These are phyloP conservation scores for Hsuehochloa calcarea DNA, from an alignment of 176 grass and related monocot species.

Conservation along the genomic window DNA sequence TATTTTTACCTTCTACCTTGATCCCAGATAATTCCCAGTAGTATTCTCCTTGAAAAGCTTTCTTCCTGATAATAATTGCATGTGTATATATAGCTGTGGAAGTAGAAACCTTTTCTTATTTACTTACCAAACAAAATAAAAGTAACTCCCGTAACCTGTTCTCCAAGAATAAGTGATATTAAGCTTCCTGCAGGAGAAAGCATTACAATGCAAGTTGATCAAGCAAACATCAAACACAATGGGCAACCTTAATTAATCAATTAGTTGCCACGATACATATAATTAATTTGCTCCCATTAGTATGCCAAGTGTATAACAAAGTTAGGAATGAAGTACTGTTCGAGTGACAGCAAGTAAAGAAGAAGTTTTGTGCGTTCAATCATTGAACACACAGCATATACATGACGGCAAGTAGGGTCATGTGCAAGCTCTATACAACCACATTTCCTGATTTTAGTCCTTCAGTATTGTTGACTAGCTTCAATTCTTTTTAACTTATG, in stretches of 20 bases:
- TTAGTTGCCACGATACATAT: background rate
- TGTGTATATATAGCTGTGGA: background rate
- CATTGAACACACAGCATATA: conserved; percentile 30
- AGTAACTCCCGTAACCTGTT: background rate
- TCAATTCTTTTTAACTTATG: background rate
- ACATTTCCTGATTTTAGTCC: conserved; percentile 4
- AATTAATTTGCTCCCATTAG: background rate
- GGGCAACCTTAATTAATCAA: background rate
- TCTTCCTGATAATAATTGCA: background rate
- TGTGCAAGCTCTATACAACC: background rate
- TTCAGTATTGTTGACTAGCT: background rate
- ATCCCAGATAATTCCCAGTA: background rate
- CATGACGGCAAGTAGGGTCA: conserved; percentile 1
- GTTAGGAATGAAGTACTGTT: background rate
- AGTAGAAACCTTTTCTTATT: background rate
- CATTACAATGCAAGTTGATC: background rate
- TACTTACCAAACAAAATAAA: background rate
- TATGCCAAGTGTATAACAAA: background rate
- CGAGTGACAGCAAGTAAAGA: conserved; percentile 25
- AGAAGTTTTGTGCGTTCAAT: conserved; percentile 17
- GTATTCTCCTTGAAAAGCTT: background rate
- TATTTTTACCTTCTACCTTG: background rate
- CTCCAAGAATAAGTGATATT: background rate
- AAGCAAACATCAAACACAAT: background rate
- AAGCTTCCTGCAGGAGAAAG: background rate